phyloP scores from a whole-genome alignment of 306 rosid genomes.

The Dicorynia guianensis region DNA sequence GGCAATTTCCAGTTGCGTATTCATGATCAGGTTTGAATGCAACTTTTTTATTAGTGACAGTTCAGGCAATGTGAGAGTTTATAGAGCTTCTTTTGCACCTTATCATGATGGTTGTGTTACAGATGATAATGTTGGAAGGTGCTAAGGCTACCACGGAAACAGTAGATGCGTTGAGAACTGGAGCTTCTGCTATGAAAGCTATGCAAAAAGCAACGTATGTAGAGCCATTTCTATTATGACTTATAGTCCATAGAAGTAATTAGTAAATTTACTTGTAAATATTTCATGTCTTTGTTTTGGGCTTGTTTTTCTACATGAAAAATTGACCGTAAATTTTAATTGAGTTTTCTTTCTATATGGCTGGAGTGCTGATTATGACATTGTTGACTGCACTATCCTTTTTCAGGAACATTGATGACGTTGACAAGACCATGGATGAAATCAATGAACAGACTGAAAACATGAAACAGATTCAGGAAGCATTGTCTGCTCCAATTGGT shows the following conservation, averaged over 20 bases:
- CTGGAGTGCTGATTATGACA: slow-evolving; percentile 23
- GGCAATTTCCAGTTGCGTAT: slow-evolving; percentile 97
- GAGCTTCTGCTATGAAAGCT: slow-evolving; percentile 98
- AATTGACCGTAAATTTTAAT: slow-evolving; percentile 4
- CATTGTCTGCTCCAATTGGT: slow-evolving; percentile 90
- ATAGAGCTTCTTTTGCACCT: slow-evolving; percentile 14
- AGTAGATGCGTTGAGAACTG: slow-evolving; percentile 95
- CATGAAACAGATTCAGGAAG: slow-evolving; percentile 98
- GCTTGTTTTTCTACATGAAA: slow-evolving; percentile 16
- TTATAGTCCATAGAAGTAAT: neutral
- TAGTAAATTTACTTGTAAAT: slow-evolving; percentile 21
- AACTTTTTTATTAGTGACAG: slow-evolving; percentile 17
- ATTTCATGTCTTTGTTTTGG: slow-evolving; percentile 9
- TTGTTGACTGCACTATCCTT: slow-evolving; percentile 29
- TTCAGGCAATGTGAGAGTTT: neutral
- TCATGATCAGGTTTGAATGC: slow-evolving; percentile 84
- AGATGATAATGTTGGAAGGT: slow-evolving; percentile 99
- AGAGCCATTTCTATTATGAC: neutral
- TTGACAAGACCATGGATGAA: slow-evolving; percentile 99
- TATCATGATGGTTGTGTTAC: slow-evolving; percentile 37
- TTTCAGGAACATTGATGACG: slow-evolving; percentile 92
- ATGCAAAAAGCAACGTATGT: slow-evolving; percentile 95
- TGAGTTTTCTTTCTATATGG: neutral
- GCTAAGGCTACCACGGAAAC: slow-evolving; percentile 99
- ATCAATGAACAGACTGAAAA: slow-evolving; percentile 97